phyloP scores from a whole-genome alignment of 768 basidiomycete species.

The Mycena rebaudengoi region DNA sequence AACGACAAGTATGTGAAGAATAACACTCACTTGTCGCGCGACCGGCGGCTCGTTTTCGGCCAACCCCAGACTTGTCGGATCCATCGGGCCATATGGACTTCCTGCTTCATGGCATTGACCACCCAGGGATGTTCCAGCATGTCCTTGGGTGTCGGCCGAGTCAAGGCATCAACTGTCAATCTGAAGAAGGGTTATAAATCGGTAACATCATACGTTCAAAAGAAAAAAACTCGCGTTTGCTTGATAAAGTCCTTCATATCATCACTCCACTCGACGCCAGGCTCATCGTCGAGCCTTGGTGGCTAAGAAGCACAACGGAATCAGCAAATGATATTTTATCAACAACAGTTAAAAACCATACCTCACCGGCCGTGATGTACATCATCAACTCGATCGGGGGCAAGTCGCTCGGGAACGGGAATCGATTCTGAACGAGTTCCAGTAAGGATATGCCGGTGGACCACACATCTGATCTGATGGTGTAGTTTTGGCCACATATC shows the following conservation, averaged over 20 bases:
- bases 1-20: not conserved
- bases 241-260: slow-evolving; percentile 94
- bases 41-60: slow-evolving; percentile 58
- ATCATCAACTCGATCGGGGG: slow-evolving; percentile 95
- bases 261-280: slow-evolving; percentile 72
- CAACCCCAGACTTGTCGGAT: slow-evolving; percentile 87
- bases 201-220: slow-evolving; percentile 1
- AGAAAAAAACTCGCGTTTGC: slow-evolving; percentile 67
- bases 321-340: slow-evolving; percentile 21
- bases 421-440: slow-evolving; percentile 92
- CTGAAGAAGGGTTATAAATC: slow-evolving; percentile 47
- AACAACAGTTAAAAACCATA: slow-evolving; percentile 38
- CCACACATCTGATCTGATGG: slow-evolving; percentile 98
- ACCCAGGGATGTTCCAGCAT: slow-evolving; percentile 91
- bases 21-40: slow-evolving; percentile 53
- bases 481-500: slow-evolving; percentile 90
- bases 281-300: slow-evolving; percentile 83
- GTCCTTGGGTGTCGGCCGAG: slow-evolving; percentile 83
- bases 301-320: slow-evolving; percentile 64
- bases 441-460: slow-evolving; percentile 94
- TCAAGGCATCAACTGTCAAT: slow-evolving; percentile 71
- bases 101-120: slow-evolving; percentile 74
- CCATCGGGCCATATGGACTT: slow-evolving; percentile 91
- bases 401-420: slow-evolving; percentile 93
- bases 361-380: slow-evolving; percentile 85